Conservation (phyloP, 2,329 filamentous ascomycete genomes). For the Sphaceloma murrayae region DNA sequence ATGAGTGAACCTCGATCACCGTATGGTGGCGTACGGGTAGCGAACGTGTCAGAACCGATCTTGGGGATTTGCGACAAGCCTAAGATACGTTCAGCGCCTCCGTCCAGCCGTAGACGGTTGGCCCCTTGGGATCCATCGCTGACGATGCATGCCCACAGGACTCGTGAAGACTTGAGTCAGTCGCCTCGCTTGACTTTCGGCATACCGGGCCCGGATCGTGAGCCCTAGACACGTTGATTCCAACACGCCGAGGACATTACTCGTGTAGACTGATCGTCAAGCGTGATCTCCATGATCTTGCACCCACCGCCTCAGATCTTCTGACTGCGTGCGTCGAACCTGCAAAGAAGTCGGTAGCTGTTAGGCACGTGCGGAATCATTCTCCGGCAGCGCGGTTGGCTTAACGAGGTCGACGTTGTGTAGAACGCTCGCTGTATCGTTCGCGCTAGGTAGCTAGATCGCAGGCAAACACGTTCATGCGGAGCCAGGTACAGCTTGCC, state of each 20-base stretch:
- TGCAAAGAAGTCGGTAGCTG: neutral
- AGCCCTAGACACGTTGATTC: neutral
- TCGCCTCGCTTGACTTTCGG: neutral
- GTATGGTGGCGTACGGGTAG: neutral
- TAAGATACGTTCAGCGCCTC: no score
- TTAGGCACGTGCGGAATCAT: neutral
- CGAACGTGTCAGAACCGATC: neutral
- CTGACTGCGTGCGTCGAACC: slow-evolving; percentile 1
- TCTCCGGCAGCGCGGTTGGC: no score
- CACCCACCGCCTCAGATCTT: no score
- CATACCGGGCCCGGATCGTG: neutral
- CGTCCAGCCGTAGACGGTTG: slow-evolving; percentile 5
- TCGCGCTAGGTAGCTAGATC: no score
- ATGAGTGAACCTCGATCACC: neutral
- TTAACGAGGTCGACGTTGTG: no score
- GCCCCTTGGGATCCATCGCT: slow-evolving; percentile 2
- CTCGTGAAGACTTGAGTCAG: neutral
- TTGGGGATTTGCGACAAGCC: no score
- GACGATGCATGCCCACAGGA: neutral
- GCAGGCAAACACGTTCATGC: no score
- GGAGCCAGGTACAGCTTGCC: no score
- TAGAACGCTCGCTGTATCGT: no score
- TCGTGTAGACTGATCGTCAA: neutral
- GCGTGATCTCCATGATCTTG: no score
- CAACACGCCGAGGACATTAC: neutral